Conservation (phyloP, 2,329 filamentous ascomycete genomes). For the Verticillium albo-atrum region DNA sequence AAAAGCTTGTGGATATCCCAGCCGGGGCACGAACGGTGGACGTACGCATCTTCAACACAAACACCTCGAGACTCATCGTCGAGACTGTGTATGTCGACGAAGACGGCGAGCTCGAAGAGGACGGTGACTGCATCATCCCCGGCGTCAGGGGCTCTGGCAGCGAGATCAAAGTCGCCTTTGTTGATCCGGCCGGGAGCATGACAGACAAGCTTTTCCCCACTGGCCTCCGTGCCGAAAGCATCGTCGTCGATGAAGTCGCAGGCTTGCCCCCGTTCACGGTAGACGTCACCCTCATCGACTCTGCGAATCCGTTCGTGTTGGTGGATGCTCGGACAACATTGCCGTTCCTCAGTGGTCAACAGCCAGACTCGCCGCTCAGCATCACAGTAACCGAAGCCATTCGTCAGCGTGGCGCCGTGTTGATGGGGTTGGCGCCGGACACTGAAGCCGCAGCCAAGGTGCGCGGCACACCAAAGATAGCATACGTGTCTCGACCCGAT, state of each 20-base stretch:
- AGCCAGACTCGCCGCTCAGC: constrained; percentile 18
- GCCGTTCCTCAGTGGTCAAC: background rate
- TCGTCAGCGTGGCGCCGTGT: constrained; percentile 46
- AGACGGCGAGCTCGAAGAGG: constrained; percentile 38
- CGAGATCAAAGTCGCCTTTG: constrained; percentile 53
- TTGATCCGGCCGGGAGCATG: constrained; percentile 55
- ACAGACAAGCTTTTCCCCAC: constrained; percentile 56
- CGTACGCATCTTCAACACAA: constrained; percentile 25
- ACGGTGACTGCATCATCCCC: constrained; percentile 52
- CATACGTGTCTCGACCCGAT: constrained; percentile 36
- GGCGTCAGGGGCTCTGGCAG: constrained; percentile 51
- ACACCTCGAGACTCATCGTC: constrained; percentile 34
- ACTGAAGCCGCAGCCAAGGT: constrained; percentile 25
- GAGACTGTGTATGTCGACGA: constrained; percentile 46
- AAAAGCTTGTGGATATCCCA: constrained; percentile 31
- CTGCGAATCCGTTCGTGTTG: constrained; percentile 40
- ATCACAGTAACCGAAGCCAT: constrained; percentile 41
- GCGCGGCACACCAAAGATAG: constrained; percentile 49
- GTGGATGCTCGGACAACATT: constrained; percentile 39
- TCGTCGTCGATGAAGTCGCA: constrained; percentile 33
- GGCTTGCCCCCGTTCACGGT: constrained; percentile 20
- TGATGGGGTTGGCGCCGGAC: constrained; percentile 49
- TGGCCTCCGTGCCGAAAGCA: constrained; percentile 38
- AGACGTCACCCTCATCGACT: constrained; percentile 26
- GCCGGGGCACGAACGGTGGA: constrained; percentile 9